phyloP scores from a whole-genome alignment of 129 eudicot species.

The Chrysanthemum makinoi region DNA sequence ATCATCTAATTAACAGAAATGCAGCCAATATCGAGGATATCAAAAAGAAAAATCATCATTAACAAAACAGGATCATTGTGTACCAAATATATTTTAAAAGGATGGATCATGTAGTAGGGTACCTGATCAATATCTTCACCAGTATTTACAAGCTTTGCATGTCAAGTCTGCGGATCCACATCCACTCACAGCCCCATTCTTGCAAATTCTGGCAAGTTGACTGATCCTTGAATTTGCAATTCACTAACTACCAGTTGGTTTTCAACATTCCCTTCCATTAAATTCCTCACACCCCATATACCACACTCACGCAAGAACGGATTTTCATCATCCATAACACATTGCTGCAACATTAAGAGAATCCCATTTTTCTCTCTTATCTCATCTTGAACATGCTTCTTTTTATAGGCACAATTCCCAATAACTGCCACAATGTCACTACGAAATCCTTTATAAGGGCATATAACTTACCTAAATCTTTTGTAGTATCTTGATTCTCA shows the following conservation, averaged over 20 bases:
- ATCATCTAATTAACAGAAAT: neutral
- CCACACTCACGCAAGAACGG: constrained; percentile 89
- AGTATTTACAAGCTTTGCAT: constrained; percentile 72
- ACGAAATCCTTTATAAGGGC: constrained; percentile 82
- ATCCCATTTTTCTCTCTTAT: constrained; percentile 61
- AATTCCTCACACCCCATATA: constrained; percentile 63
- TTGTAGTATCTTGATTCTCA: constrained; percentile 31
- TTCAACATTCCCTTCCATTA: constrained; percentile 72
- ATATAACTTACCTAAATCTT: constrained; percentile 33
- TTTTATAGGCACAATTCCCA: constrained; percentile 64
- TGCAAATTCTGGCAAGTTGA: constrained; percentile 70
- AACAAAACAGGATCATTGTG: neutral
- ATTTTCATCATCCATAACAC: constrained; percentile 69
- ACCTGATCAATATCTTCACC: constrained; percentile 15
- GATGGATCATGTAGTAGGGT: neutral
- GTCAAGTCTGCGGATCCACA: constrained; percentile 64
- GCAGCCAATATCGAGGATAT: neutral
- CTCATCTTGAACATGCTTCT: constrained; percentile 62
- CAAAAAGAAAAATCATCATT: neutral
- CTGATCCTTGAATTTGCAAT: constrained; percentile 78
- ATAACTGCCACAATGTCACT: constrained; percentile 71
- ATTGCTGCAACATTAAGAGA: constrained; percentile 25
- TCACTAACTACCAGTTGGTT: constrained; percentile 59
- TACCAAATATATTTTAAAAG: neutral
- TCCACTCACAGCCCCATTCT: constrained; percentile 65